Evolutionary conservation across 1,284 basidiomycete species (phyloP).

Genomic region (Apiotrichum gamsii): DNA sequence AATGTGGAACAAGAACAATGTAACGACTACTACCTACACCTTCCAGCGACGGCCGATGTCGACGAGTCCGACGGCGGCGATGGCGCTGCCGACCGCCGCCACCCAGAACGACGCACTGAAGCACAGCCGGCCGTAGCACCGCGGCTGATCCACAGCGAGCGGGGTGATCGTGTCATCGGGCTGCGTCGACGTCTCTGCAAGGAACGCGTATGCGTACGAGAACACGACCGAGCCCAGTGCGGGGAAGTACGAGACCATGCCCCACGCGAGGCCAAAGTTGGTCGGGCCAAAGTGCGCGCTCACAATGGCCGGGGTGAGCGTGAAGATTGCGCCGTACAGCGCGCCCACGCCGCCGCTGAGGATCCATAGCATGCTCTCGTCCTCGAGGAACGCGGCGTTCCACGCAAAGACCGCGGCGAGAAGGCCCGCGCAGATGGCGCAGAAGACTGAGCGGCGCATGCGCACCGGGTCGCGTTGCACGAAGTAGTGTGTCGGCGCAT

Average conservation of each 20-base stretch:
- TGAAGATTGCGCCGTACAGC: slow-evolving; percentile 46
- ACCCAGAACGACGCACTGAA: slow-evolving; percentile 39
- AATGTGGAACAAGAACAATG: too few species aligned
- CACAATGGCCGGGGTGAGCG: slow-evolving; percentile 40
- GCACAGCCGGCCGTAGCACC: slow-evolving; percentile 42
- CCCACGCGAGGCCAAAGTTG: slow-evolving; percentile 48
- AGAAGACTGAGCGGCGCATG: slow-evolving; percentile 35
- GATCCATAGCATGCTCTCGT: slow-evolving; percentile 38
- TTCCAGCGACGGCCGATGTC: slow-evolving; percentile 40
- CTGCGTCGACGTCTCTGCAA: slow-evolving; percentile 14
- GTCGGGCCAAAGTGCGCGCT: slow-evolving; percentile 45
- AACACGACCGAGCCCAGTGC: slow-evolving; percentile 44
- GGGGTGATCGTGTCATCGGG: not conserved
- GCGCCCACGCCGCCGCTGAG: slow-evolving; percentile 41
- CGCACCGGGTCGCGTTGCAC: slow-evolving; percentile 27
- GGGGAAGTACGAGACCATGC: slow-evolving; percentile 45
- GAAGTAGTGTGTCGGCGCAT: slow-evolving; percentile 27
- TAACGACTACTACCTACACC: too few species aligned
- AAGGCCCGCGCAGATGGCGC: slow-evolving; percentile 27
- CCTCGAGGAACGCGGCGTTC: slow-evolving; percentile 28
- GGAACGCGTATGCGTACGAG: slow-evolving; percentile 19
- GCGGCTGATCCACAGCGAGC: slow-evolving; percentile 11
- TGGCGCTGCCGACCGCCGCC: slow-evolving; percentile 31
- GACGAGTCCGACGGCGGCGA: slow-evolving; percentile 31
- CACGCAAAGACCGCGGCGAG: slow-evolving; percentile 38